Conservation (phyloP, 345 rosid genomes). For the Lepidium sativum region DNA sequence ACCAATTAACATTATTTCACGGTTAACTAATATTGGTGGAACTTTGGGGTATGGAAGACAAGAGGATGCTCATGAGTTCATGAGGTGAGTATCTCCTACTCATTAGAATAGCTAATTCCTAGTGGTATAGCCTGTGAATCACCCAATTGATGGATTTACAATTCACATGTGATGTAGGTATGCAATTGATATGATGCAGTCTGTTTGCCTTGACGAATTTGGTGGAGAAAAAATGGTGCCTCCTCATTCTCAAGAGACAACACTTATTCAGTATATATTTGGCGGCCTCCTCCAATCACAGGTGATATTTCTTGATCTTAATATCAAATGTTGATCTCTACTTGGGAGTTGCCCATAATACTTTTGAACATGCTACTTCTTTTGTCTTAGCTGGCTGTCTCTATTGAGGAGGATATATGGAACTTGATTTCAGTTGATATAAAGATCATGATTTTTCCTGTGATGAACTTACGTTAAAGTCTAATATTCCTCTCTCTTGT, state of each 20-base stretch:
- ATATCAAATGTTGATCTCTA: background rate
- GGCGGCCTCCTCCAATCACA: slow-evolving; percentile 93
- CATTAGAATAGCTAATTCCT: background rate
- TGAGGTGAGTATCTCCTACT: slow-evolving; percentile 50
- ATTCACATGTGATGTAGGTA: slow-evolving; percentile 37
- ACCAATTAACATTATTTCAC: slow-evolving; percentile 70
- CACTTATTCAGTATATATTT: slow-evolving; percentile 84
- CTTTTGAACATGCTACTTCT: background rate
- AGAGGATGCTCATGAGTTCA: slow-evolving; percentile 98
- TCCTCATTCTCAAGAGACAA: slow-evolving; percentile 65
- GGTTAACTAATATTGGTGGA: slow-evolving; percentile 80
- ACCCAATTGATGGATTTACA: background rate
- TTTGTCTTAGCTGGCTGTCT: background rate
- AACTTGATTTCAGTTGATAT: background rate
- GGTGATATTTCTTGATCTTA: slow-evolving; percentile 37
- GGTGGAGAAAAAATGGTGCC: slow-evolving; percentile 90
- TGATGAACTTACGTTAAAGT: background rate
- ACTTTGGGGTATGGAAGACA: slow-evolving; percentile 96
- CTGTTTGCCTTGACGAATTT: slow-evolving; percentile 84
- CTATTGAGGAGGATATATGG: background rate
- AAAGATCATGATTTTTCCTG: background rate
- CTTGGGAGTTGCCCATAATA: background rate
- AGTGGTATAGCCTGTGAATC: background rate
- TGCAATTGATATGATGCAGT: slow-evolving; percentile 95
- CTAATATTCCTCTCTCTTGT: background rate